Evolutionary conservation across 805 yeast genomes (phyloP).

Genomic region (Blastobotrys chiropterorum): DNA sequence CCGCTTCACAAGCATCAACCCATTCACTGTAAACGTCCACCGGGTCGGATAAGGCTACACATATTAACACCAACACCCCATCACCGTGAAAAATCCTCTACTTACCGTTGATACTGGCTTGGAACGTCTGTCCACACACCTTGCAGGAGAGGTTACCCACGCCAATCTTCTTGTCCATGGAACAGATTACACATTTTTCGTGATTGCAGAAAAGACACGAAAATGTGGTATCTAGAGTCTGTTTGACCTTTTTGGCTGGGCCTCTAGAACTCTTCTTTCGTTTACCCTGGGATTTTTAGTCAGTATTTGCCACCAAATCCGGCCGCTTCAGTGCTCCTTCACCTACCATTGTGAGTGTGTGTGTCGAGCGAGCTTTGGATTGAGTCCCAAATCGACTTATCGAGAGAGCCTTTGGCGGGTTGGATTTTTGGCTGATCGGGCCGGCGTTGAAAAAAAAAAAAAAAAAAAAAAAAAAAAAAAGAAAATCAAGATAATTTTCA

Average conservation of each 20-base stretch:
- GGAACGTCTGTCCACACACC: constrained; percentile 91
- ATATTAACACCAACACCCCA: background rate
- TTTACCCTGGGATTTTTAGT: constrained; percentile 51
- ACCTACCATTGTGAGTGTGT: constrained; percentile 8
- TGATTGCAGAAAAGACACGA: constrained; percentile 94
- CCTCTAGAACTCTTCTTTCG: constrained; percentile 79
- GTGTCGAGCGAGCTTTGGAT: background rate
- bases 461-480: constrained; percentile 5
- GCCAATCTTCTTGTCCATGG: constrained; percentile 77
- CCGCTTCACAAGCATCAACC: constrained; percentile 94
- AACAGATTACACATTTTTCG: constrained; percentile 84
- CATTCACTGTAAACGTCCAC: constrained; percentile 95
- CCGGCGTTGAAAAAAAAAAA: background rate
- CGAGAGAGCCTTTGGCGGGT: no score
- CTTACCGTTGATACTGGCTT: constrained; percentile 66
- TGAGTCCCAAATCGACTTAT: no score
- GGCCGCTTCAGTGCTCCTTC: background rate
- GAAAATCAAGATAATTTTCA: constrained; percentile 7
- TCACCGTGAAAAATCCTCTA: background rate
- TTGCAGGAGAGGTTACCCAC: constrained; percentile 84
- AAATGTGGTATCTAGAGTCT: constrained; percentile 73
- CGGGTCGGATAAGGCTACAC: constrained; percentile 59
- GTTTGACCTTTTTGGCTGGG: constrained; percentile 73
- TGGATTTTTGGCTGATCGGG: no score
- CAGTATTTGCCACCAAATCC: background rate